Conservation (phyloP, 2,329 filamentous ascomycete genomes). For the Paracoccidioides brasiliensis region DNA sequence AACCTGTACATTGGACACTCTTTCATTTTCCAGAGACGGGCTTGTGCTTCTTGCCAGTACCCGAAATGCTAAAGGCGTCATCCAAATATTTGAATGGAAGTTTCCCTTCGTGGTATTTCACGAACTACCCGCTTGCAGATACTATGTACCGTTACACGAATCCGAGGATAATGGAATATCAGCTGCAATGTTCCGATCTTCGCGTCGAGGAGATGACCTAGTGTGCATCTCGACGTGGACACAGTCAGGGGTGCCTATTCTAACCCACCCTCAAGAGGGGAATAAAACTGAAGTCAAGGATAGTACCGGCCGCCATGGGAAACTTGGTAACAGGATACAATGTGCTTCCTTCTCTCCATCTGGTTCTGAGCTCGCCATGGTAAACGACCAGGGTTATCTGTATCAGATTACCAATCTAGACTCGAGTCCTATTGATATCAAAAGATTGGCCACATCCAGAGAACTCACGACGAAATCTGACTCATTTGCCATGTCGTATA, state of each 20-base stretch:
- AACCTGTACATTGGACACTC: conserved; percentile 27
- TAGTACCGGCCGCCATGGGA: conserved; percentile 18
- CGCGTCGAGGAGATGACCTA: conserved; percentile 22
- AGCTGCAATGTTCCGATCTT: conserved; percentile 25
- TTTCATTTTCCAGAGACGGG: conserved; percentile 31
- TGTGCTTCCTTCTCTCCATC: conserved; percentile 28
- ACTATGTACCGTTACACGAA: conserved; percentile 29
- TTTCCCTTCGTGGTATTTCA: conserved; percentile 27
- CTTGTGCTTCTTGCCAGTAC: conserved; percentile 29
- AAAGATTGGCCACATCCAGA: conserved; percentile 23
- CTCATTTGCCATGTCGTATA: conserved; percentile 28
- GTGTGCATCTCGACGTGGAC: conserved; percentile 33
- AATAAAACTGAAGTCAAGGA: conserved; percentile 26
- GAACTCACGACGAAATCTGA: conserved; percentile 28
- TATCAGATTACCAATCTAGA: conserved; percentile 29
- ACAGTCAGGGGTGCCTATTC: conserved; percentile 29
- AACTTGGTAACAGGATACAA: conserved; percentile 29
- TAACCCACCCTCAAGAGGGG: conserved; percentile 28
- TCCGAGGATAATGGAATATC: conserved; percentile 32
- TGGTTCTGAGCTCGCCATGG: conserved; percentile 27
- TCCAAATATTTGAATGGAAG: conserved; percentile 28
- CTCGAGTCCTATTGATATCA: conserved; percentile 27
- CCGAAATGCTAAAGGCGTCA: conserved; percentile 24
- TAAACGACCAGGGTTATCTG: conserved; percentile 31
- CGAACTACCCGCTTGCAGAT: conserved; percentile 26